A percentile compares a stretch with the other conserved stretches of the same genome.
Evolutionary conservation across 495 filamentous ascomycete genomes (phyloP).

Genomic region (Neurospora sp.): DNA sequence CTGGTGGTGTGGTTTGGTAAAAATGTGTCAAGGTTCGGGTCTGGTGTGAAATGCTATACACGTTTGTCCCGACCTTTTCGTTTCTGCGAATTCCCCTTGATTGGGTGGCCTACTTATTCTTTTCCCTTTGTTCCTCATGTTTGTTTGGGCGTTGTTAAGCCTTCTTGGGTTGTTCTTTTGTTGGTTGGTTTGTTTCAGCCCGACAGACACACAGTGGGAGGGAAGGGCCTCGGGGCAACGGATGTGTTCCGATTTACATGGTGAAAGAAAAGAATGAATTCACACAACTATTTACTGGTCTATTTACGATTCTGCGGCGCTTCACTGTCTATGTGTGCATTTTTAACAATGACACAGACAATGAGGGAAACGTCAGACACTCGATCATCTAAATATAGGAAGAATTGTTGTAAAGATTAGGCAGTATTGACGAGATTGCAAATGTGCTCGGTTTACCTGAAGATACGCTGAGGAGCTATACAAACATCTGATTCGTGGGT

Average conservation of each 20-base stretch:
- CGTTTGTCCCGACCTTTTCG: not conserved
- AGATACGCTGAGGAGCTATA: not conserved
- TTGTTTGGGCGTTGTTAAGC: not conserved
- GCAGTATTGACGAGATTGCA: not conserved
- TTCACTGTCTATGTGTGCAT: not conserved
- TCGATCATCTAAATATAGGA: not conserved
- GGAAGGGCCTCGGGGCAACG: not conserved
- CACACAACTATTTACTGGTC: not conserved
- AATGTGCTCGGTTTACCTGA: not conserved
- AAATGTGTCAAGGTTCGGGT: conserved; percentile 2
- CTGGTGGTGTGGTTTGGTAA: not conserved
- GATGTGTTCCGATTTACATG: not conserved
- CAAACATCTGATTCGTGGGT: not conserved
- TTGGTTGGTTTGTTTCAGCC: not conserved
- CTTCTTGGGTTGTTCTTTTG: not conserved
- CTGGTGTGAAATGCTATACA: not conserved
- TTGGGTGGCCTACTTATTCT: not conserved
- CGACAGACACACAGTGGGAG: not conserved
- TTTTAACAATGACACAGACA: not conserved
- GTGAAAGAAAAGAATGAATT: not conserved
- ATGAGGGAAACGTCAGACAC: not conserved
- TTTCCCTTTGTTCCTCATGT: not conserved
- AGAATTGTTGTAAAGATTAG: not conserved
- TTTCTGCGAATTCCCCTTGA: not conserved
- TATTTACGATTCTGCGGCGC: not conserved